Evolutionary conservation across 495 filamentous ascomycete genomes (phyloP), one percentile per base, ranked within the genome.

Genomic region (Talaromyces nanjingensis): DNA sequence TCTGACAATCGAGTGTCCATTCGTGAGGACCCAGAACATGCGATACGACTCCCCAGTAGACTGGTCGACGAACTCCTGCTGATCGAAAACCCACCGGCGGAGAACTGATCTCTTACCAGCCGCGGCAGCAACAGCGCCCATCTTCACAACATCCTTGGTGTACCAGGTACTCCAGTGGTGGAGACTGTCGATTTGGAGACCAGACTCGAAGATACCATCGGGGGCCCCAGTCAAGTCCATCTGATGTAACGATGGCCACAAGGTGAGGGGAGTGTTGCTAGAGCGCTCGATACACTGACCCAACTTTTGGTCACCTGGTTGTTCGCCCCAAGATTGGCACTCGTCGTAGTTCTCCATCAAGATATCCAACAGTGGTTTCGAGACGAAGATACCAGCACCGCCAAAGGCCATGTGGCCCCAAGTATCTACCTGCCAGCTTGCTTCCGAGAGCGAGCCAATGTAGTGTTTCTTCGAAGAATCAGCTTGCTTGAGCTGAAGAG

Each of bases 391-490:
- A 67, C 88, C 88, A 18, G 86, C 88, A 64, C 88, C 88, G 64
- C 88, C 87, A 67, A 84, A 90, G 14, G 85, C 86, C 75, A 88
- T 85, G 68, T 84, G 78, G 3, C 88, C 87, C 68, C 84, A 89
- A 20, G 71, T 78, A 24, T 78, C 72, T 11, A 89, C 81, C 62
- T 85, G 80, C 71, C 77, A 73, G 66, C 82, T 83, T 67, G 86
- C 83, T 66, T 91, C 88, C 0, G 86, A 86, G 16, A 87, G 75
- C 11, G 83, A 83, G 55, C 86, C 87, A 62, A 90, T 79, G 70
- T 87, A 88, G 61, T 78, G 66, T 39, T 82, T 80, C 63, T 77
- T 74, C 37, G 66, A 72, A 64, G 81, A 74, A 67, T 89, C 79
- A 67, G 86, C 80, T 2, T 81, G 72, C 60, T 80, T 77, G 63